Percentiles rank a stretch among this genome's conserved stretches.
phyloP scores from a whole-genome alignment of 257 asterid species.

The Nicotiana undulata region DNA sequence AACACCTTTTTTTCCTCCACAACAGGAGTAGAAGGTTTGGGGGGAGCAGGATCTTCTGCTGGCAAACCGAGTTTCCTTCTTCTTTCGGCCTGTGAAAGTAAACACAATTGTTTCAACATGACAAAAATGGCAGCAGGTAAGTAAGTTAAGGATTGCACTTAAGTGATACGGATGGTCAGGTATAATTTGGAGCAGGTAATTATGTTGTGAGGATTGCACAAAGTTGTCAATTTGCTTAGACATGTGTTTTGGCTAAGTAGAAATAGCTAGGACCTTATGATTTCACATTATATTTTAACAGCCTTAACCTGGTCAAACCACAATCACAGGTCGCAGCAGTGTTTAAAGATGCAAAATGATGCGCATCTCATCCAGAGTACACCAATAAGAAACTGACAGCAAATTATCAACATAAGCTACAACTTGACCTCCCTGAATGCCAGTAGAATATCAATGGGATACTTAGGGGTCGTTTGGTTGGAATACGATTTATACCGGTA shows the following conservation, averaged over 20 bases:
- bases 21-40: conserved; percentile 67
- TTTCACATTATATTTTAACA: background rate
- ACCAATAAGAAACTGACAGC: background rate
- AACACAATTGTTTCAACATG: conserved; percentile 9
- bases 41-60: conserved; percentile 59
- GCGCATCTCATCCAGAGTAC: background rate
- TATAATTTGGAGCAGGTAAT: background rate
- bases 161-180: background rate
- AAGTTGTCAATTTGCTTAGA: background rate
- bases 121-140: background rate
- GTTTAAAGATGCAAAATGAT: background rate
- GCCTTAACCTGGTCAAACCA: background rate
- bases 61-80: conserved; percentile 94
- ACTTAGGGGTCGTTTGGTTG: no score
- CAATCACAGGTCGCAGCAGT: background rate
- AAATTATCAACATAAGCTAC: background rate
- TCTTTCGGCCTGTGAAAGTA: conserved; percentile 80
- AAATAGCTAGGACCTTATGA: background rate
- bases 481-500: no score
- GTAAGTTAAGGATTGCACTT: background rate
- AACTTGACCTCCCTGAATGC: background rate
- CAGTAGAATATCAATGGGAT: background rate
- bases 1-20: conserved; percentile 84
- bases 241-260: background rate
- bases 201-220: no score